Evolutionary conservation across 768 basidiomycete genomes (phyloP).

Genomic region (Rhizopogon rudus): DNA sequence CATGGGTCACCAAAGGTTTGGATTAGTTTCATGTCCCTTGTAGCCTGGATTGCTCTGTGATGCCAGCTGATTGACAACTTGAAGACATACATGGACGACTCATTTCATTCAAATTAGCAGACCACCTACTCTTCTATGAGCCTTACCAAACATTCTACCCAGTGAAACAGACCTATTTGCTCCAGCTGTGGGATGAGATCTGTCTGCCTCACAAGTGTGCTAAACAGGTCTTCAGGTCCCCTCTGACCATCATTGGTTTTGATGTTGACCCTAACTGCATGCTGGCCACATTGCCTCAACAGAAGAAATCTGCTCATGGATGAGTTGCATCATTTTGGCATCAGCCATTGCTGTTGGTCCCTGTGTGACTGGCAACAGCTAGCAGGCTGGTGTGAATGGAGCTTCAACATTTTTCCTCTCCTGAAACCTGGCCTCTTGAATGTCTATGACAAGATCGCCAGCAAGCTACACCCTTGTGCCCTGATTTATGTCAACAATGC

Average conservation of each 20-base stretch:
- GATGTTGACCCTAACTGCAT: conserved; percentile 13
- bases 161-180: too few species aligned
- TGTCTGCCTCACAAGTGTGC: too few species aligned
- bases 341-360: neutral
- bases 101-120: too few species aligned
- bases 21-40: too few species aligned
- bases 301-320: neutral
- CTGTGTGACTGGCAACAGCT: conserved; percentile 23
- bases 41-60: too few species aligned
- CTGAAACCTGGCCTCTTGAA: conserved; percentile 25
- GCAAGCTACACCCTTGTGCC: conserved; percentile 8
- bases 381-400: conserved; percentile 39
- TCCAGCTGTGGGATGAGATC: too few species aligned
- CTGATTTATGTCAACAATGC: neutral
- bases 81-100: too few species aligned
- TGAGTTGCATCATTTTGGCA: neutral
- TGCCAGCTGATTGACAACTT: too few species aligned
- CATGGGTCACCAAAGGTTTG: too few species aligned
- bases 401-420: conserved; percentile 33
- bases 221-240: conserved; percentile 11
- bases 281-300: too few species aligned
- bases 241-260: conserved; percentile 26
- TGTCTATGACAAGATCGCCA: conserved; percentile 28
- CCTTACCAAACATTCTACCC: too few species aligned
- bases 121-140: too few species aligned